Evolutionary conservation across 75 land plant species (phyloP), one percentile per base, ranked within the genome.

Genomic region (Selaginella moellendorffii): DNA sequence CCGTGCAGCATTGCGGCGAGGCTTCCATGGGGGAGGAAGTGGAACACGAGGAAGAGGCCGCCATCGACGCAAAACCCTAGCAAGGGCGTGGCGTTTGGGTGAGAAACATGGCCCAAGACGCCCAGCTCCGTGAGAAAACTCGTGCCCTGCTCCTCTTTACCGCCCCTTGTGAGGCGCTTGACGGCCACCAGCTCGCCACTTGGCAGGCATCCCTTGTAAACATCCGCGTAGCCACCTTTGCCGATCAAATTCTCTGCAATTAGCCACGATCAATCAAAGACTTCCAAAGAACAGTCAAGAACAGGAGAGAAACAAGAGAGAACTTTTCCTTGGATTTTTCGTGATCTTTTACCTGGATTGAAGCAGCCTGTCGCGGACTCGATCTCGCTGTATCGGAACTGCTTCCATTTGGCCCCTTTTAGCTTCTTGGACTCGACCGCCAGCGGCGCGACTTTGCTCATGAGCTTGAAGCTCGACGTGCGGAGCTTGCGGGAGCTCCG

Each of bases 51-150:
- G 21, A 8, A 19, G 2, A 56, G 21, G 9, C 59, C 59, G 2
- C n/a, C n/a, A 8, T 56, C 59, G n/a, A 56, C 59, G n/a, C 23
- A 56, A 25, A 56, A 56, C 21, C 59, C 59, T 21, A 56, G 19
- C 59, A 56, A 56, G n/a, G 59, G 24, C 5, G 59, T 56, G 5
- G 59, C n/a, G n/a, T n/a, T n/a, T 56, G 59, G 59, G 24, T 56
- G 59, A 19, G 17, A 56, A 19, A 56, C 59, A 56, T 56, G 59
- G 24, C 24, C 21, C 5, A 56, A 19, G 5, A 56, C 19, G 24
- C 59, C 59, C n/a, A 56, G 24, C 59, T 56, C 59, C n/a, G 59
- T 56, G 19, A 56, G 24, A 25, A 56, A 56, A 25, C 59, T 56
- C 17, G 59, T 56, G 8, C 24, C 59, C 19, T 56, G 59, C 23